Conservation (phyloP, 1,139 yeast genomes). For the Candida frijolesensis region DNA sequence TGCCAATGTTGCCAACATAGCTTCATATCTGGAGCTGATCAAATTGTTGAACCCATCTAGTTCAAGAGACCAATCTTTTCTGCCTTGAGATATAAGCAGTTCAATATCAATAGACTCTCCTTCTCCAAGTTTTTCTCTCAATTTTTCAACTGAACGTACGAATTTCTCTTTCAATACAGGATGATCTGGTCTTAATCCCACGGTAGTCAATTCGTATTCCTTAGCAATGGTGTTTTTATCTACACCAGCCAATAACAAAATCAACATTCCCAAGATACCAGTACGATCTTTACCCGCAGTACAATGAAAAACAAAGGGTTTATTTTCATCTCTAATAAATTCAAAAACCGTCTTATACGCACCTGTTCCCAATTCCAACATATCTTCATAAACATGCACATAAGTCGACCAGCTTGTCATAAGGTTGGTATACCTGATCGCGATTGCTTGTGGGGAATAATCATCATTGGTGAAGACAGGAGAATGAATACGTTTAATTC, state of each 20-base stretch:
- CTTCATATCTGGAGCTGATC: conserved; percentile 68
- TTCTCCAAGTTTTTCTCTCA: conserved; percentile 36
- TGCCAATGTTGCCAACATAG: conserved; percentile 68
- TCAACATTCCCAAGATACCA: conserved; percentile 70
- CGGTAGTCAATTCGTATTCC: conserved; percentile 59
- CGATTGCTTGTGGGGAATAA: conserved; percentile 68
- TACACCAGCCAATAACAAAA: conserved; percentile 65
- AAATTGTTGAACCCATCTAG: conserved; percentile 57
- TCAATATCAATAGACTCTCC: conserved; percentile 42
- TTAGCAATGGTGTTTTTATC: conserved; percentile 61
- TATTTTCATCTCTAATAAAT: conserved; percentile 52
- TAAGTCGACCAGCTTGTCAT: conserved; percentile 67
- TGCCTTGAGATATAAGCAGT: conserved; percentile 32
- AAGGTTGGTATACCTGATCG: conserved; percentile 56
- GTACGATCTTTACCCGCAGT: conserved; percentile 90
- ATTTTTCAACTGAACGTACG: conserved; percentile 28
- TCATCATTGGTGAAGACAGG: conserved; percentile 63
- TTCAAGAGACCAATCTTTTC: conserved; percentile 43
- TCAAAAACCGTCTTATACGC: conserved; percentile 52
- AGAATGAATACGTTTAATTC: conserved; percentile 53
- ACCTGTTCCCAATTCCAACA: conserved; percentile 50
- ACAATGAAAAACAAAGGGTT: conserved; percentile 68
- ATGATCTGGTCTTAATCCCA: conserved; percentile 61
- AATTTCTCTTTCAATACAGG: conserved; percentile 39
- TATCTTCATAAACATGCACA: conserved; percentile 62